phyloP scores from a whole-genome alignment of 805 yeast genomes.

The Candida anglica region DNA sequence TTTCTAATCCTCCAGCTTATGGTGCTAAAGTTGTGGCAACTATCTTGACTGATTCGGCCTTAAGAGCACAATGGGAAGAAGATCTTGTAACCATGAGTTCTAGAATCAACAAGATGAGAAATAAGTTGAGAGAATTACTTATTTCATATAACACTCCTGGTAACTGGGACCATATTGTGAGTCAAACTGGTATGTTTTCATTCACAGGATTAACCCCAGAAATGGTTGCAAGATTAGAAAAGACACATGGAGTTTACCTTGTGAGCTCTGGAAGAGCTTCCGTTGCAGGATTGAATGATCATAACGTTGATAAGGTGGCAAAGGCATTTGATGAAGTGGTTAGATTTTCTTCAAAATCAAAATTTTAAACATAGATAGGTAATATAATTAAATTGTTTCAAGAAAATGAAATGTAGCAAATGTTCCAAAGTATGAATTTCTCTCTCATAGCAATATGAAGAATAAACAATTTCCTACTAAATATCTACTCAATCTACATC shows the following conservation, averaged over 20 bases:
- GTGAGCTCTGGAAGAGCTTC: slow-evolving; percentile 86
- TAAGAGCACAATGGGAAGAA: slow-evolving; percentile 74
- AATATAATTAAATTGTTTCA: background rate
- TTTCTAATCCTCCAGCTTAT: slow-evolving; percentile 92
- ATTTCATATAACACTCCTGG: slow-evolving; percentile 74
- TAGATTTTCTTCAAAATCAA: too few relatives aligned
- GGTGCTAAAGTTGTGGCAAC: slow-evolving; percentile 88
- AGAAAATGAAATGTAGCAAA: background rate
- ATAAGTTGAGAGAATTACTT: slow-evolving; percentile 56
- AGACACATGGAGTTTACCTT: slow-evolving; percentile 76
- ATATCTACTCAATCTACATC: slow-evolving; percentile 2
- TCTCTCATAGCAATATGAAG: background rate
- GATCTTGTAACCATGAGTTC: slow-evolving; percentile 86
- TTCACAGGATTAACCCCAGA: slow-evolving; percentile 80
- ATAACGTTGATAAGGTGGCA: slow-evolving; percentile 77
- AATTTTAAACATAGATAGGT: too few relatives aligned
- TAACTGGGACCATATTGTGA: slow-evolving; percentile 32
- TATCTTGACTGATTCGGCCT: slow-evolving; percentile 62
- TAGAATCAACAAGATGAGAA: slow-evolving; percentile 79
- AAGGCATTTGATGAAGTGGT: slow-evolving; percentile 78
- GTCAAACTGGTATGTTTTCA: slow-evolving; percentile 53
- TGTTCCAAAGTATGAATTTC: background rate
- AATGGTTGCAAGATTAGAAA: slow-evolving; percentile 74
- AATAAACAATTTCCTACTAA: too few relatives aligned
- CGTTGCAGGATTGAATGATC: slow-evolving; percentile 85